A percentile compares a stretch with the other conserved stretches of the same genome.
Conservation (phyloP, 257 asterid species). For the Scutellaria baicalensis region DNA sequence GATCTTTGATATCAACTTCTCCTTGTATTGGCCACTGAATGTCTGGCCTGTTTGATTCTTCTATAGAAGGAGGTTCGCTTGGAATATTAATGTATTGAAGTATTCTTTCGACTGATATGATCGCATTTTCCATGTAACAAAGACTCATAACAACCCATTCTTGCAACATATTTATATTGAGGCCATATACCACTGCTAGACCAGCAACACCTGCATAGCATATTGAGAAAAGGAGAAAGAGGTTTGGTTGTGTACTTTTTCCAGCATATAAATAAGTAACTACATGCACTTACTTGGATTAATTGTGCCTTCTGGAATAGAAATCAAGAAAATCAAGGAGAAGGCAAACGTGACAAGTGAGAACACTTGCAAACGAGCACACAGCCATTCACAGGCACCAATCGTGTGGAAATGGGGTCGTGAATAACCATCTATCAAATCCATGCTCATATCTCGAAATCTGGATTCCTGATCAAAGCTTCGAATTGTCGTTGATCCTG, state of each 20-base stretch:
- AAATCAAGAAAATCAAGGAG: slow-evolving; percentile 58
- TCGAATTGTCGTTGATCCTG: slow-evolving; percentile 82
- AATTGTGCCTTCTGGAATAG: slow-evolving; percentile 70
- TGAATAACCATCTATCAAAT: slow-evolving; percentile 65
- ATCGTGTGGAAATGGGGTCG: slow-evolving; percentile 65
- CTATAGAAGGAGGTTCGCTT: slow-evolving; percentile 67
- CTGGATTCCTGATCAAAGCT: slow-evolving; percentile 68
- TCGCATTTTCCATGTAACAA: slow-evolving; percentile 69
- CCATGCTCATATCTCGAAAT: slow-evolving; percentile 62
- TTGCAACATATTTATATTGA: slow-evolving; percentile 60
- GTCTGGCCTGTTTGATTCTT: slow-evolving; percentile 55
- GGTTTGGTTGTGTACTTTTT: not conserved
- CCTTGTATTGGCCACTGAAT: slow-evolving; percentile 65
- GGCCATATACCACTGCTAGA: slow-evolving; percentile 78
- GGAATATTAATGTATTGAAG: slow-evolving; percentile 62
- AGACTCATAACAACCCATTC: slow-evolving; percentile 61
- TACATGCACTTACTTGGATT: slow-evolving; percentile 67
- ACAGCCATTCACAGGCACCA: slow-evolving; percentile 93
- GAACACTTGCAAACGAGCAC: slow-evolving; percentile 66
- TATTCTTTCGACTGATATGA: slow-evolving; percentile 86
- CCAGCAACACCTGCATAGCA: slow-evolving; percentile 70
- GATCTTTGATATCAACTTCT: slow-evolving; percentile 58
- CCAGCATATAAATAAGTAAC: not conserved
- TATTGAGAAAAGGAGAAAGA: not conserved
- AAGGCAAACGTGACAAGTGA: slow-evolving; percentile 68